Conservation (phyloP, 129 eudicot species). For the Cynara cardunculus region DNA sequence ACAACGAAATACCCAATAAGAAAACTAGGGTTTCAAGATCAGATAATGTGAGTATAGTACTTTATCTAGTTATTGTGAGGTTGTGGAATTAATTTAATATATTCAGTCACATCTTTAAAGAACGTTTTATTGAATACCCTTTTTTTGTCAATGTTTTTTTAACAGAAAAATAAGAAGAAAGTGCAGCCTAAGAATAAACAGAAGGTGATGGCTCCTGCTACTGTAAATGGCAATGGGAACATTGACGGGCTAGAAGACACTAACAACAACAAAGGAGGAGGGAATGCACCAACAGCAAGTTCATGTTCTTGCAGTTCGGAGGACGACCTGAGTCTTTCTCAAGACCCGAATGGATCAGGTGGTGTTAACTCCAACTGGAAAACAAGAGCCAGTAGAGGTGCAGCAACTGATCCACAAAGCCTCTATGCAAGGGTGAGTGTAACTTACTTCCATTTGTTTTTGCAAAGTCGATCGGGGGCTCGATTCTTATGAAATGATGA, state of each 20-base stretch:
- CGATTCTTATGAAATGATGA: constrained; percentile 5
- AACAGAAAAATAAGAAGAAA: constrained; percentile 45
- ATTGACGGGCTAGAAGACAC: constrained; percentile 24
- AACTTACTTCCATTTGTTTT: background rate
- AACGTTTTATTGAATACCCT: background rate
- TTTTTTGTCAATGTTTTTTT: background rate
- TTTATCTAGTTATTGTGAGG: constrained; percentile 15
- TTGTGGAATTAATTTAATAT: constrained; percentile 20
- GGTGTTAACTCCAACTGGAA: constrained; percentile 53
- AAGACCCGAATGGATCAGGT: constrained; percentile 38
- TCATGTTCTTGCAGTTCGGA: constrained; percentile 57
- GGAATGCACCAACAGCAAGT: constrained; percentile 34
- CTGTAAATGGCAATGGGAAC: constrained; percentile 10
- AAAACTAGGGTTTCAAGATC: constrained; percentile 53
- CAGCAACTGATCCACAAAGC: constrained; percentile 96
- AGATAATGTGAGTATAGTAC: constrained; percentile 59
- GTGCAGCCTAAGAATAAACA: constrained; percentile 47
- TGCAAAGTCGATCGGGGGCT: background rate
- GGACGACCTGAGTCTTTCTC: constrained; percentile 48
- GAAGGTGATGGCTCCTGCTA: constrained; percentile 22
- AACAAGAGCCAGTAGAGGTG: constrained; percentile 74
- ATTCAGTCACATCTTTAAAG: background rate
- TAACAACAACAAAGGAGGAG: constrained; percentile 17
- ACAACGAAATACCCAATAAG: constrained; percentile 20
- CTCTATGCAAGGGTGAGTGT: constrained; percentile 85